phyloP scores from a whole-genome alignment of 352 stramenopile species.

The Thalassiosira hispida region DNA sequence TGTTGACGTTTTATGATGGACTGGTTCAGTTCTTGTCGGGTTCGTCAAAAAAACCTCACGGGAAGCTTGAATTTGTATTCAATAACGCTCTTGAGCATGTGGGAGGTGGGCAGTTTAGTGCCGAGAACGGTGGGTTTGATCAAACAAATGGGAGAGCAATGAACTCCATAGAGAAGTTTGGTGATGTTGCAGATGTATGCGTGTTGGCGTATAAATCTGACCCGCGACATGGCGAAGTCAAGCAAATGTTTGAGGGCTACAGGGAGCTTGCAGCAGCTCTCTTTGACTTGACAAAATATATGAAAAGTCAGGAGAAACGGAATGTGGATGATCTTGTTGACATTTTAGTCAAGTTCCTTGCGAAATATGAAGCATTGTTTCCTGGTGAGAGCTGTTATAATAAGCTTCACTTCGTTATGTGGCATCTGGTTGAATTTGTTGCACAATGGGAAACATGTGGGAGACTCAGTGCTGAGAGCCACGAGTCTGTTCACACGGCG shows the following conservation, averaged over 20 bases:
- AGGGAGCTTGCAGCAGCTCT: conserved; percentile 1
- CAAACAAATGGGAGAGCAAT: conserved; percentile 26
- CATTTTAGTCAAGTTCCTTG: conserved; percentile 10
- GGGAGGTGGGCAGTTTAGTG: conserved; percentile 12
- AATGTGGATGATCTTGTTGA: conserved; percentile 9
- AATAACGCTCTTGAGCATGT: conserved; percentile 29
- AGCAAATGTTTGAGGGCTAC: conserved; percentile 20
- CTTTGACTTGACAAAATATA: conserved; percentile 7
- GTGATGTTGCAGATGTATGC: conserved; percentile 7
- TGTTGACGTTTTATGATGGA: conserved; percentile 3
- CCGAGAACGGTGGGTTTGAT: conserved; percentile 23
- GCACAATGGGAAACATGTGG: conserved; percentile 1
- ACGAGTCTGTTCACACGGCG: conserved; percentile 8
- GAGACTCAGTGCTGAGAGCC: conserved; percentile 6
- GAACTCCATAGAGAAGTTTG: conserved; percentile 22
- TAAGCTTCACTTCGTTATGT: conserved; percentile 15
- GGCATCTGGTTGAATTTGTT: conserved; percentile 3
- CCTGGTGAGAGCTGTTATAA: neutral
- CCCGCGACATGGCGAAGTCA: neutral
- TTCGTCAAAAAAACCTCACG: conserved; percentile 20
- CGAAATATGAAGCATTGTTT: conserved; percentile 2
- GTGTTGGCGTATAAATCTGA: neutral
- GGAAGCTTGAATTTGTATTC: conserved; percentile 31
- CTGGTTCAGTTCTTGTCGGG: conserved; percentile 4
- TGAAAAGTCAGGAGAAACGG: conserved; percentile 21